Conservation (phyloP, 2,329 filamentous ascomycete species). For the Fusarium humuli region DNA sequence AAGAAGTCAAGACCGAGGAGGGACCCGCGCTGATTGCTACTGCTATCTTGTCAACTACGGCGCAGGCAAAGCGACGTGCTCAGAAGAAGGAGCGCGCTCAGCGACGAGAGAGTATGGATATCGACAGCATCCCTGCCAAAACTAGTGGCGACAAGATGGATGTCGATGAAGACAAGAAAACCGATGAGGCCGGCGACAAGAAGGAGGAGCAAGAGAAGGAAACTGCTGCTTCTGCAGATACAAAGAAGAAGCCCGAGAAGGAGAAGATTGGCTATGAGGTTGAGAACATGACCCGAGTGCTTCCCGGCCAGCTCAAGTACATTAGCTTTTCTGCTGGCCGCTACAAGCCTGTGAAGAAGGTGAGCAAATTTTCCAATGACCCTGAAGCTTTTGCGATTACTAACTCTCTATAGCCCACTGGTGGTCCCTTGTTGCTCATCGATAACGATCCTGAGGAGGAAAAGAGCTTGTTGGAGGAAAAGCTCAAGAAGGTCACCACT, state of each 20-base stretch:
- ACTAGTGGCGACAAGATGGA: conserved; percentile 88
- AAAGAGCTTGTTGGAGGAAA: conserved; percentile 88
- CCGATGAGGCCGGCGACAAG: conserved; percentile 67
- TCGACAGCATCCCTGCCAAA: conserved; percentile 76
- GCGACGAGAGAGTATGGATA: conserved; percentile 92
- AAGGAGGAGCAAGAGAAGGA: conserved; percentile 73
- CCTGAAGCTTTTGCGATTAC: conserved; percentile 3
- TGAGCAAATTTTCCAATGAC: conserved; percentile 54
- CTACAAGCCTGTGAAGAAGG: conserved; percentile 91
- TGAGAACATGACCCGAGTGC: conserved; percentile 95
- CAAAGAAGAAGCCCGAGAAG: conserved; percentile 92
- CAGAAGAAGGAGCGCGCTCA: conserved; percentile 94
- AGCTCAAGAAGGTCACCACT: conserved; percentile 82
- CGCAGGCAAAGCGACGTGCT: conserved; percentile 93
- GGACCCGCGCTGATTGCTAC: conserved; percentile 94
- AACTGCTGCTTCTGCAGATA: conserved; percentile 61
- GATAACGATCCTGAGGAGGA: conserved; percentile 84
- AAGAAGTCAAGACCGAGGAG: conserved; percentile 94
- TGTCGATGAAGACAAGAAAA: conserved; percentile 73
- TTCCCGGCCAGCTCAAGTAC: conserved; percentile 93
- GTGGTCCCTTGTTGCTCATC: conserved; percentile 89
- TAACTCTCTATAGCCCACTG: conserved; percentile 76
- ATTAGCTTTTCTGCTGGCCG: conserved; percentile 91
- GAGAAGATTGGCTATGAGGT: conserved; percentile 97
- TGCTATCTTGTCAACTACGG: conserved; percentile 94